phyloP scores from a whole-genome alignment of 345 rosid species.

The Bruguiera parviflora region DNA sequence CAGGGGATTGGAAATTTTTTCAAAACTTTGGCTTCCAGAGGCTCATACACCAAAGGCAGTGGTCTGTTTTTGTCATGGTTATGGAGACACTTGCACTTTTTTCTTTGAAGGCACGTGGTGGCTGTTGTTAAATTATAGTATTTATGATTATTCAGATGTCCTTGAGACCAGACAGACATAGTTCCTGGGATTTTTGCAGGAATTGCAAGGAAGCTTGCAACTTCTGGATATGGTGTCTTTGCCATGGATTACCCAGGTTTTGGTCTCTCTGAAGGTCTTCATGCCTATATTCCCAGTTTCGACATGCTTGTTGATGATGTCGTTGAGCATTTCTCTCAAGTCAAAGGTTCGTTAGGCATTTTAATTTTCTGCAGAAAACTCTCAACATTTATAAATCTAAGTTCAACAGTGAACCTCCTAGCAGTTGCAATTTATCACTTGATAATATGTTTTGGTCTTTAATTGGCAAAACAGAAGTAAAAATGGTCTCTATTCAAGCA shows the following conservation, averaged over 20 bases:
- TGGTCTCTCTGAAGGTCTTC: slow-evolving; percentile 94
- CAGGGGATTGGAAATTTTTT: slow-evolving; percentile 81
- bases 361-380: slow-evolving; percentile 17
- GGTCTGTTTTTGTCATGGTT: slow-evolving; percentile 90
- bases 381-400: too few relatives aligned
- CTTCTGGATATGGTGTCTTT: slow-evolving; percentile 74
- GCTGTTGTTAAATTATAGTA: slow-evolving; percentile 10
- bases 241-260: slow-evolving; percentile 97
- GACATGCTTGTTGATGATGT: slow-evolving; percentile 83
- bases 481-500: background rate
- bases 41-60: slow-evolving; percentile 57
- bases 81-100: slow-evolving; percentile 97
- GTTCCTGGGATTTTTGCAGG: slow-evolving; percentile 51
- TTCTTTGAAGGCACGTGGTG: slow-evolving; percentile 74
- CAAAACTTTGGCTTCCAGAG: slow-evolving; percentile 89
- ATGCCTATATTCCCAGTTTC: slow-evolving; percentile 74
- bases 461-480: too few relatives aligned
- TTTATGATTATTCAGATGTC: background rate
- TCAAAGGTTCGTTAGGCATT: slow-evolving; percentile 55
- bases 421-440: background rate
- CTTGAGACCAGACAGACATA: slow-evolving; percentile 24
- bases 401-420: background rate
- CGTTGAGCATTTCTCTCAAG: slow-evolving; percentile 69
- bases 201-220: slow-evolving; percentile 82
- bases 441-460: background rate